Evolutionary conservation across 2,329 filamentous ascomycete genomes (phyloP), one percentile per base, ranked within the genome.

Genomic region (Trichoderma guizhouense): DNA sequence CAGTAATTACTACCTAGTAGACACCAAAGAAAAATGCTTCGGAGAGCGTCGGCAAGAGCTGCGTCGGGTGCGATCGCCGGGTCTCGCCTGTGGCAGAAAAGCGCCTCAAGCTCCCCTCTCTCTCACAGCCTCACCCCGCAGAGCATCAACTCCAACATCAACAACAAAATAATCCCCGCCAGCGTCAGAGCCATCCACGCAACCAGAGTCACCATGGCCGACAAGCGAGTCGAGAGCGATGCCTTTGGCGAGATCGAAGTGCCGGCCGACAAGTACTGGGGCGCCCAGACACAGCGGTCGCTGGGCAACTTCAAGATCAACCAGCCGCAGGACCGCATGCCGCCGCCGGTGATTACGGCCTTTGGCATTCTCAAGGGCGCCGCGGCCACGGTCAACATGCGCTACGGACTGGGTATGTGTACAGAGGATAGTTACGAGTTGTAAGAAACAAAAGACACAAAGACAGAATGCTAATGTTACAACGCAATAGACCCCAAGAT

Each of bases 271-370:
- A 95, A 92, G 87, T 99, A 99, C 89, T 99, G 96, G 95, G 96
- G 96, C 80, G 95, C 95, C 73, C 95, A 98, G 88, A 98, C 95
- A 69, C 92, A 98, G 88, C 92, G 95, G 76, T 98, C 95, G 67
- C 89, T 98, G 82, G 92, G 93, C 83, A 99, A 99, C 88, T 99
- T 99, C 89, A 92, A 92, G 83, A 98, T 99, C 90, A 98, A 98
- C 86, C 96, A 98, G 88, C 96, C 96, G 73, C 94, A 97, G 85
- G 96, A 99, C 82, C 94, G 96, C 82, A 98, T 98, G 95, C 96
- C 96, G 63, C 91, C 94, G 75, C 93, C 95, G 60, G 92, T 99
- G 77, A 87, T 98, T 79, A 92, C 91, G 83, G 96, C 96, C 7
- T 98, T 99, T 82, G 96, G 96, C 81, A 97, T 98, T 79, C 88